Base-by-base conservation (phyloP, 495 filamentous ascomycete species). In the Neurospora tetraspora region DNA sequence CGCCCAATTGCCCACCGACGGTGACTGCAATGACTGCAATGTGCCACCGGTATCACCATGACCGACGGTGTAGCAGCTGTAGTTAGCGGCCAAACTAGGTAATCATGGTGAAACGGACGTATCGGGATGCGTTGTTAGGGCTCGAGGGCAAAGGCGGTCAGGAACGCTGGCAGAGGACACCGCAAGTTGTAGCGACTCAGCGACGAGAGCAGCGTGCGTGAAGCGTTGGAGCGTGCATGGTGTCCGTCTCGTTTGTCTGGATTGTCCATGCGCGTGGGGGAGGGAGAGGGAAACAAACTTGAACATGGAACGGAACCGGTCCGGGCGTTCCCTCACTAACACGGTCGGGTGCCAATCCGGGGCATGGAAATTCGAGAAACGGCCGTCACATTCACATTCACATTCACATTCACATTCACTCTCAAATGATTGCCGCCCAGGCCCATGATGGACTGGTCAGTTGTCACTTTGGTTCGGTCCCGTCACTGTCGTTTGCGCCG, bases 201-300 rank as follows among this genome's bases (percentile, higher is more conserved):
- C 53, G 53, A 65, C 53, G 27, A 18, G 53, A 65, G 53, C 27
- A 65, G 53, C 53, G 47, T 61, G 47, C 23, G 47, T 59, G 47
- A 59, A 59, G 47, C 47, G 23, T 59, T 4, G 5, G 47, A 59
- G 47, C 23, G 53, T 61, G 27, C 27, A 61, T 61, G 53, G 53
- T 31, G 53, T 61, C 53, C 27, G 53, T 61, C 53, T 34, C 53
- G 47, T 59, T 59, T 59, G 47, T 27, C 47, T 59, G 47, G 74
- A 73, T 71, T 74, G 78, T 74, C 74, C 71, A 75, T 73, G 69
- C 72, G 73, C 73, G 77, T 76, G 78, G 74, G 75, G 73, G 76
- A 34, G n/a, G 45, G n/a, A 20, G n/a, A 14, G 20, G 47, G 53
- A 34, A 27, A 31, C 47, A 59, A 59, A 59, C 11, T 7, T 18